A percentile compares a stretch with the other conserved stretches of the same genome.
Conservation (phyloP, 2,329 filamentous ascomycete genomes). For the Ophiostoma sp. region DNA sequence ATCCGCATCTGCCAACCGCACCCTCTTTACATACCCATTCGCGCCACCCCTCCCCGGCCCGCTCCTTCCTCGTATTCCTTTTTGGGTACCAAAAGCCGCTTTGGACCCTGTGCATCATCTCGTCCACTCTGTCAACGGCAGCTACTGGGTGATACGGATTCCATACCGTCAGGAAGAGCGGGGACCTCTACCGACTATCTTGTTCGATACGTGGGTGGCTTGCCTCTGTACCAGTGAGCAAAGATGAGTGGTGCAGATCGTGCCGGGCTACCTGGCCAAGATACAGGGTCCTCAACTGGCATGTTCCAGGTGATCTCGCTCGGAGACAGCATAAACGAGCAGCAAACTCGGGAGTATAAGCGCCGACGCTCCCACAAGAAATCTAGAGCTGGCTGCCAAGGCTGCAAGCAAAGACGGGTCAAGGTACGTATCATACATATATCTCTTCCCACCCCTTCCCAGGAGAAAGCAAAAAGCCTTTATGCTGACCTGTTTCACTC, state of each 20-base stretch:
- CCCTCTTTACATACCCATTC: background rate
- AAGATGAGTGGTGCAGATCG: slow-evolving; percentile 20
- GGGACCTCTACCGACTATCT: too few species aligned
- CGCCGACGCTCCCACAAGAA: slow-evolving; percentile 28
- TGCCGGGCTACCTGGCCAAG: slow-evolving; percentile 14
- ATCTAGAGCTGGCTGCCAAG: slow-evolving; percentile 26
- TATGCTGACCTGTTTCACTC: background rate
- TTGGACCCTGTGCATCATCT: background rate
- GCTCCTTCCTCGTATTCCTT: slow-evolving; percentile 12
- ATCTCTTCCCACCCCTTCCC: background rate
- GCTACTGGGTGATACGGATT: too few species aligned
- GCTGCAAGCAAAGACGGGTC: slow-evolving; percentile 28
- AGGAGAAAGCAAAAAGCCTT: background rate
- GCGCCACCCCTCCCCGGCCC: background rate
- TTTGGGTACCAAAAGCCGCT: background rate
- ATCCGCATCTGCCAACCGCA: background rate
- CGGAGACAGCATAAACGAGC: slow-evolving; percentile 22
- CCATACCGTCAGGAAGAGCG: too few species aligned
- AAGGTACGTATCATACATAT: slow-evolving; percentile 24
- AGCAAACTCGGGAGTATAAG: slow-evolving; percentile 27
- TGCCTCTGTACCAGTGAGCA: slow-evolving; percentile 10
- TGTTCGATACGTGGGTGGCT: background rate
- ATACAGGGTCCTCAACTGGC: slow-evolving; percentile 17
- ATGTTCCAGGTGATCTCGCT: slow-evolving; percentile 29
- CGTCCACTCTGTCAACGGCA: background rate